These are phyloP conservation scores for Lignosus rhinocerotis DNA, from an alignment of 1,284 basidiomycete genomes.

Conservation along the genomic window DNA sequence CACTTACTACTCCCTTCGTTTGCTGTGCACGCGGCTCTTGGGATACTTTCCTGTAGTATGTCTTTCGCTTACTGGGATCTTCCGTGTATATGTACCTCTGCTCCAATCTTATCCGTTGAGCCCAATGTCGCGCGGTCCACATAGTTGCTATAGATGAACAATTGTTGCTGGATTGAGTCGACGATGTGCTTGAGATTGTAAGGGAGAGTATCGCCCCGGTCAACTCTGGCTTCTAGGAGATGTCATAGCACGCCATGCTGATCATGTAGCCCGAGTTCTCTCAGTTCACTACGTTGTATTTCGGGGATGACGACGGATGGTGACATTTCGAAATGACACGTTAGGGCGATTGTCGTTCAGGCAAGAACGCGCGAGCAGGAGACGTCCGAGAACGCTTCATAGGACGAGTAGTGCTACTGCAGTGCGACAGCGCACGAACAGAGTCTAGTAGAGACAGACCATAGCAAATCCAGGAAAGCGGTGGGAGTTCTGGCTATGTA, in stretches of 20 bases:
- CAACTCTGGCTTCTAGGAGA: too few species aligned
- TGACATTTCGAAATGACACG: background rate
- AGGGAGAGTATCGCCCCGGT: too few species aligned
- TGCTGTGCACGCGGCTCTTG: constrained; percentile 22
- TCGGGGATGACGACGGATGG: background rate
- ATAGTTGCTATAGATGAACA: background rate
- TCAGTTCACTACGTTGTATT: too few species aligned
- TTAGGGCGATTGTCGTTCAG: background rate
- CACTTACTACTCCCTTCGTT: constrained; percentile 6
- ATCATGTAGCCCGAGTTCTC: too few species aligned
- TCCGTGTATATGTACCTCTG: background rate
- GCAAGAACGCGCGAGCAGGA: background rate
- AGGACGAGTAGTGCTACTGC: constrained; percentile 3
- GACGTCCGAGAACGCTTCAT: constrained; percentile 17
- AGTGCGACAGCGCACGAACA: background rate
- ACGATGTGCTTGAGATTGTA: too few species aligned
- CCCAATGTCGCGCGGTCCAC: background rate
- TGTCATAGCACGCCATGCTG: too few species aligned
- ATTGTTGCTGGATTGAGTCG: too few species aligned
- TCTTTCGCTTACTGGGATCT: background rate
- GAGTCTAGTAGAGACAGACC: background rate
- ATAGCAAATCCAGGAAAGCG: background rate
- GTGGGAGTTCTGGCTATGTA: too few species aligned
- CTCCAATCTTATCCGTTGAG: background rate
- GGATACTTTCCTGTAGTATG: constrained; percentile 15